Evolutionary conservation across 768 basidiomycete species (phyloP), one percentile per base, ranked within the genome.

Genomic region (Leucosporidium scottii): DNA sequence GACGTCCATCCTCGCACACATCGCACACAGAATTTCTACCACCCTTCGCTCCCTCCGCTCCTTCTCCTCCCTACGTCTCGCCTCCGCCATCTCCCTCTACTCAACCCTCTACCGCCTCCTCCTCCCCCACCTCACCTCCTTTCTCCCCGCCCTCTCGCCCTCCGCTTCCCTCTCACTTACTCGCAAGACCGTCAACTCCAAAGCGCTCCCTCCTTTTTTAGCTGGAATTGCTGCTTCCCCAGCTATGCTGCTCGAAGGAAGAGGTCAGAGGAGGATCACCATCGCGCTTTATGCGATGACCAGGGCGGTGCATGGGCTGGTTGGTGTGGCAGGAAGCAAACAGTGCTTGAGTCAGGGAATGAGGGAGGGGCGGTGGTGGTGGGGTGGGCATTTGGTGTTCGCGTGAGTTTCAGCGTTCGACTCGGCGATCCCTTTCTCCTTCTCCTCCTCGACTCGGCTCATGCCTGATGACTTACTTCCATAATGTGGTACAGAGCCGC

Each of bases 311-410:
- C 44, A 47, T 25, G 44, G 25, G 39, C 6, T 18, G 25, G 47
- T 44, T 25, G 47, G 36, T 3, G 59, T 25, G n/a, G 44, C 27
- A n/a, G 59, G 21, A 1, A 48, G 15, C 8, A 60, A 28, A 20
- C 27, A 44, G 23, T 28, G 18, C 6, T 13, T 60, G 5, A 28
- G 28, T 8, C 9, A 47, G 9, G 59, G n/a, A 44, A 48, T 60
- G 59, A n/a, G 59, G 9, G 59, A 60, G 13, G 59, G 59, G 5
- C 28, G 59, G 17, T 60, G 59, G 59, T 60, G 59, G 59, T 60
- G 39, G 25, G 59, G 59, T 20, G 44, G 44, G 18, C 59, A 60
- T 30, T 20, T 60, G 9, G 15, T 60, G 23, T 60, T 60, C 27
- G 59, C 44, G 59, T 60, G 13, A 28, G 59, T 23, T 34, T 58